A percentile compares a stretch with the other conserved stretches of the same genome.
phyloP scores from a whole-genome alignment of 2,329 filamentous ascomycete genomes.

The Penicillium hesseltinei region DNA sequence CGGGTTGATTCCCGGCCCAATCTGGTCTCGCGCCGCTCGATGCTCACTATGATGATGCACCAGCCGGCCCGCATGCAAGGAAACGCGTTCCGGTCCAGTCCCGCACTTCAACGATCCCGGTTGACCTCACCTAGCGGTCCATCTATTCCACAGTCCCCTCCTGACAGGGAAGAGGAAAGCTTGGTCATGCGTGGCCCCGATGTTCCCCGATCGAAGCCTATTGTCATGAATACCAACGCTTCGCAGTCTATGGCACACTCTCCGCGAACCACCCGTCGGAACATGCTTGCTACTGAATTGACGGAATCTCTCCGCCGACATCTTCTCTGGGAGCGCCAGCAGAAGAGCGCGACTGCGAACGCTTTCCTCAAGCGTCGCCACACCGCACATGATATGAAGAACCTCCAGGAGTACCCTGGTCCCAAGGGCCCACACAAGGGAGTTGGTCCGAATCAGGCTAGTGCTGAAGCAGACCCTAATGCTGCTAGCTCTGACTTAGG shows the following conservation, averaged over 20 bases:
- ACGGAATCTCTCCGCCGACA: constrained; percentile 90
- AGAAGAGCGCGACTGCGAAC: constrained; percentile 85
- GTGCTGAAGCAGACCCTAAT: constrained; percentile 20
- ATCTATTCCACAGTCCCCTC: constrained; percentile 60
- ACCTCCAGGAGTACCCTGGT: constrained; percentile 78
- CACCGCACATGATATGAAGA: constrained; percentile 86
- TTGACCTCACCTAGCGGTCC: constrained; percentile 68
- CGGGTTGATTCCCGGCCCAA: constrained; percentile 86
- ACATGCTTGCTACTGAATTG: constrained; percentile 93
- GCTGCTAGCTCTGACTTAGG: constrained; percentile 47
- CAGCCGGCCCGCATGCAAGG: constrained; percentile 73
- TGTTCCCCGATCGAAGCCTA: constrained; percentile 74
- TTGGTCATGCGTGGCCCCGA: constrained; percentile 62
- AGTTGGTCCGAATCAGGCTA: constrained; percentile 21
- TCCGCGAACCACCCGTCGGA: constrained; percentile 83
- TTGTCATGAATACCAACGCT: constrained; percentile 69
- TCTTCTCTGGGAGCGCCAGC: constrained; percentile 90
- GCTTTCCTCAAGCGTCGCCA: constrained; percentile 86
- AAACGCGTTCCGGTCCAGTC: constrained; percentile 52
- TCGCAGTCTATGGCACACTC: constrained; percentile 75
- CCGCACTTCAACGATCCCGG: constrained; percentile 51
- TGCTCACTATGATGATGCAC: constrained; percentile 86
- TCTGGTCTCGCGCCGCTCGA: constrained; percentile 78
- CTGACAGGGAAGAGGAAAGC: constrained; percentile 59
- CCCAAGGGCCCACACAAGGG: constrained; percentile 53